phyloP scores from a whole-genome alignment of 306 rosid species.

The Castanopsis chinensis region DNA sequence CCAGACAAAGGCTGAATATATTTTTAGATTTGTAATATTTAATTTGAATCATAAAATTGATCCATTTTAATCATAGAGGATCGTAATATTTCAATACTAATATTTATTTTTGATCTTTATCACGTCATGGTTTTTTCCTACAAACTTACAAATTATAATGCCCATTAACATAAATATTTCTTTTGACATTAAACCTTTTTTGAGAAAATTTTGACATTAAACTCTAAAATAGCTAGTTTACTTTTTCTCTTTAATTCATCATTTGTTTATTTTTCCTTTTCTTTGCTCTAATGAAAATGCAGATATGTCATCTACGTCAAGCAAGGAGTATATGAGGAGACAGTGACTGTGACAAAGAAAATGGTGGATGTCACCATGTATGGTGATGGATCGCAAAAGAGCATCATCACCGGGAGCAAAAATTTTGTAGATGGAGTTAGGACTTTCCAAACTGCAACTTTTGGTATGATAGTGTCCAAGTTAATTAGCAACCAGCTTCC shows the following conservation, averaged over 20 bases:
- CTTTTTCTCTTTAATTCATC: neutral
- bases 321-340: slow-evolving; percentile 72
- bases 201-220: no score
- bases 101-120: neutral
- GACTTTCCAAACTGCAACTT: slow-evolving; percentile 66
- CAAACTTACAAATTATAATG: neutral
- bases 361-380: slow-evolving; percentile 72
- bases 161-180: neutral
- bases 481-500: neutral
- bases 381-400: slow-evolving; percentile 94
- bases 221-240: neutral
- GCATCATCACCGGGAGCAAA: slow-evolving; percentile 67
- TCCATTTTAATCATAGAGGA: no score
- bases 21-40: no score
- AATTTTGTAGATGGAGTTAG: slow-evolving; percentile 67
- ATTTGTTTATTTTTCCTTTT: neutral
- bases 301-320: slow-evolving; percentile 79
- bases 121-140: neutral
- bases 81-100: neutral
- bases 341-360: slow-evolving; percentile 48
- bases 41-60: no score
- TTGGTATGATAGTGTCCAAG: slow-evolving; percentile 40
- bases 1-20: no score
- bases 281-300: slow-evolving; percentile 3
- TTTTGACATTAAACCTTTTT: no score